These are phyloP conservation scores for Orbilia blumenaviensis DNA, from an alignment of 2,329 filamentous ascomycete species.

Conservation along the genomic window DNA sequence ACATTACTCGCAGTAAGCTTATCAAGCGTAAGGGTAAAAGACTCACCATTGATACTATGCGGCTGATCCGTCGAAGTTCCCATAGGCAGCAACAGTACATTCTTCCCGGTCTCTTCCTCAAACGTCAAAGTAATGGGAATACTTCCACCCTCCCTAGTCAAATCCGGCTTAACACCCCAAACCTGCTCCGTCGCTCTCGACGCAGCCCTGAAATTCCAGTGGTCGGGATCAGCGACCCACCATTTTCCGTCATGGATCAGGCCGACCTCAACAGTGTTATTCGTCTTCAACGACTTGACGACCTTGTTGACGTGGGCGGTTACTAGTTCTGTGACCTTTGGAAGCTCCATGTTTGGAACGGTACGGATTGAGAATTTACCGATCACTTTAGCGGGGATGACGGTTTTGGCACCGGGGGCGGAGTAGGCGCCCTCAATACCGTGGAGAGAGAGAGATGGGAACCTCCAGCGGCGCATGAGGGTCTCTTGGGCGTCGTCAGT, in stretches of 20 bases:
- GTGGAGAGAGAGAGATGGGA: slow-evolving; percentile 91
- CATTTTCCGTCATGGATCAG: slow-evolving; percentile 94
- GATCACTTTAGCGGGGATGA: slow-evolving; percentile 96
- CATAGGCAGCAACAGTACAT: slow-evolving; percentile 94
- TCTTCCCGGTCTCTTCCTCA: slow-evolving; percentile 97
- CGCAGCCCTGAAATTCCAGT: slow-evolving; percentile 98
- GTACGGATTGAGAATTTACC: slow-evolving; percentile 99
- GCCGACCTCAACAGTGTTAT: slow-evolving; percentile 85
- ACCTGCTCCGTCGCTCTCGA: slow-evolving; percentile 96
- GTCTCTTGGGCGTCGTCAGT: slow-evolving; percentile 88
- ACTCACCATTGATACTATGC: slow-evolving; percentile 97
- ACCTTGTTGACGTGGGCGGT: slow-evolving; percentile 83
- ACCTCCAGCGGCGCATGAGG: slow-evolving; percentile 95
- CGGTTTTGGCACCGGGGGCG: slow-evolving; percentile 92
- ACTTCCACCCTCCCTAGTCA: slow-evolving; percentile 94
- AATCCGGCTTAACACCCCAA: slow-evolving; percentile 90
- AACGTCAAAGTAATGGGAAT: slow-evolving; percentile 98
- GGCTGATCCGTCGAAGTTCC: slow-evolving; percentile 95
- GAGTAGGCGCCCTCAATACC: slow-evolving; percentile 95
- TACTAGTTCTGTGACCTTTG: slow-evolving; percentile 84
- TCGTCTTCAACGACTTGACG: slow-evolving; percentile 86
- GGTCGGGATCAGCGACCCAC: slow-evolving; percentile 97
- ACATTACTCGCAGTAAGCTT: not conserved
- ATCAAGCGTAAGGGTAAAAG: not conserved
- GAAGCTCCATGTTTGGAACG: slow-evolving; percentile 95